Evolutionary conservation across 2,329 filamentous ascomycete genomes (phyloP).

Genomic region (Talaromyces sp.): DNA sequence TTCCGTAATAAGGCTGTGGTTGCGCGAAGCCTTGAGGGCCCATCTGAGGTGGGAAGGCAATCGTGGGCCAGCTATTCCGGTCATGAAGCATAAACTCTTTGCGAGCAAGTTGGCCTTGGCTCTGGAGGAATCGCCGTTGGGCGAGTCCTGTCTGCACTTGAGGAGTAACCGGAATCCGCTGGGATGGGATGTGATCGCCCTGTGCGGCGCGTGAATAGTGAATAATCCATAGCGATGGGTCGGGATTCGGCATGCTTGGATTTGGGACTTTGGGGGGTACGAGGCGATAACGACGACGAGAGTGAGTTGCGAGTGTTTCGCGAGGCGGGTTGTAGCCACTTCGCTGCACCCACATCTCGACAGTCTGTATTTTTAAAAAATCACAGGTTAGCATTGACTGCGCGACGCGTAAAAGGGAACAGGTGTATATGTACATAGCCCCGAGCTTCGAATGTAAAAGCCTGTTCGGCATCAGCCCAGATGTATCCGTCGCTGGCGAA

Average conservation of each 20-base stretch:
- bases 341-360: slow-evolving; percentile 85
- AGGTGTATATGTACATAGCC: slow-evolving; percentile 54
- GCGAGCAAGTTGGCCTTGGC: slow-evolving; percentile 74
- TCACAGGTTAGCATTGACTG: slow-evolving; percentile 2
- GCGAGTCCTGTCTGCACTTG: slow-evolving; percentile 38
- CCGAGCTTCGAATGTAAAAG: slow-evolving; percentile 67
- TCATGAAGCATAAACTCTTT: slow-evolving; percentile 96
- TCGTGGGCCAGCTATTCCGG: slow-evolving; percentile 81
- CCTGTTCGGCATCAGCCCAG: slow-evolving; percentile 78
- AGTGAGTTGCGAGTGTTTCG: slow-evolving; percentile 71
- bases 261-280: slow-evolving; percentile 66
- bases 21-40: slow-evolving; percentile 50
- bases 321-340: slow-evolving; percentile 70
- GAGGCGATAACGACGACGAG: slow-evolving; percentile 81
- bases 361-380: slow-evolving; percentile 51
- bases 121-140: slow-evolving; percentile 57
- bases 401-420: neutral
- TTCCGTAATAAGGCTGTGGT: slow-evolving; percentile 40
- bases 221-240: slow-evolving; percentile 82
- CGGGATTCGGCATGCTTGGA: slow-evolving; percentile 65
- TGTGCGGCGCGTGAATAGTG: slow-evolving; percentile 79
- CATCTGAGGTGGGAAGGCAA: slow-evolving; percentile 60
- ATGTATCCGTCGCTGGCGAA: slow-evolving; percentile 91
- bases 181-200: slow-evolving; percentile 66
- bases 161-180: slow-evolving; percentile 47